Evolutionary conservation across 164 flowering plant genomes (phyloP).

Genomic region (Macadamia tetraphylla): DNA sequence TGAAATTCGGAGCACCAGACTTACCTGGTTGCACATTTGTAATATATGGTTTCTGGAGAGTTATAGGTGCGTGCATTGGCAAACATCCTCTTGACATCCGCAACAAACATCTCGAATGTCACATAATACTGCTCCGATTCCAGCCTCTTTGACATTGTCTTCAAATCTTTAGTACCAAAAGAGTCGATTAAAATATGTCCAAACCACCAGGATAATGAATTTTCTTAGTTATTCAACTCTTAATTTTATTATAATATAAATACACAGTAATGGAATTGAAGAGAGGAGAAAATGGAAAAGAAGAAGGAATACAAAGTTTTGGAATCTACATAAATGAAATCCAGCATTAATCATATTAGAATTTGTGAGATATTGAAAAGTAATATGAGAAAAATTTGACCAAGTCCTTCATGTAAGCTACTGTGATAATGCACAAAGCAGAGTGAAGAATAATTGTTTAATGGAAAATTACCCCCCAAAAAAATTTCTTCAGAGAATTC

Average conservation of each 20-base stretch:
- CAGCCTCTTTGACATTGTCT: constrained; percentile 85
- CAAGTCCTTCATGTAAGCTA: too few relatives aligned
- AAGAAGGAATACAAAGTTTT: neutral
- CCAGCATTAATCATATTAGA: too few relatives aligned
- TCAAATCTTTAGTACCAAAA: constrained; percentile 57
- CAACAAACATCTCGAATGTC: constrained; percentile 97
- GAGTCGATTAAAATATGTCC: neutral
- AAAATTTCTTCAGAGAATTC: too few relatives aligned
- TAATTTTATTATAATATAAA: neutral
- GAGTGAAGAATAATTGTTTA: too few relatives aligned
- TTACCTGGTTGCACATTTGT: constrained; percentile 84
- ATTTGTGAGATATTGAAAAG: too few relatives aligned
- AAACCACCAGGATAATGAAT: neutral
- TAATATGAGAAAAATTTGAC: too few relatives aligned
- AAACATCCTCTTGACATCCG: constrained; percentile 89
- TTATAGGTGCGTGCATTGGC: constrained; percentile 86
- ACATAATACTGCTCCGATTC: constrained; percentile 92
- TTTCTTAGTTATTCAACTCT: neutral
- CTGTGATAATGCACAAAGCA: too few relatives aligned
- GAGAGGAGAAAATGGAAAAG: neutral
- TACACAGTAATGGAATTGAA: too few relatives aligned
- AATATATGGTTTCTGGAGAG: constrained; percentile 93
- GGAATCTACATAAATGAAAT: too few relatives aligned
- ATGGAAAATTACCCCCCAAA: too few relatives aligned
- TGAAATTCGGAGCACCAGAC: constrained; percentile 4